Conservation (phyloP, 202 grass and related monocot species). For the Dendrocalamus latiflorus region DNA sequence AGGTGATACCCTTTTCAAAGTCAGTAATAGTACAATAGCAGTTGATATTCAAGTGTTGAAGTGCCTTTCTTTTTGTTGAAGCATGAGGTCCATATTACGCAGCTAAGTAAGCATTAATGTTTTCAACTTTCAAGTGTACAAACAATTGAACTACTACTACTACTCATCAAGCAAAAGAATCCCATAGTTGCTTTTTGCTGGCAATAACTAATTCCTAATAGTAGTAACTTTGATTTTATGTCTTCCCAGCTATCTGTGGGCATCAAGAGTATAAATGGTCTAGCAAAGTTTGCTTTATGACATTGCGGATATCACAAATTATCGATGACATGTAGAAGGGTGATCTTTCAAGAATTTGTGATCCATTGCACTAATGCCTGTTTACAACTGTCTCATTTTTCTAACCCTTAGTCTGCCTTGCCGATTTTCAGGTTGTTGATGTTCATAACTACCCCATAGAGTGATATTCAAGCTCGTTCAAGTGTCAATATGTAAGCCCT, state of each 20-base stretch:
- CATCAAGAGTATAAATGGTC: slow-evolving; percentile 9
- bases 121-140: slow-evolving; percentile 16
- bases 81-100: slow-evolving; percentile 4
- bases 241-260: slow-evolving; percentile 25
- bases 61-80: neutral
- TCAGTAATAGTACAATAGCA: neutral
- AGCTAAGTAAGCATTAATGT: slow-evolving; percentile 12
- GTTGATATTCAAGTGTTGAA: slow-evolving; percentile 8
- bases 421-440: neutral
- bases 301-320: neutral
- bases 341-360: neutral
- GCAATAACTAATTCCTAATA: slow-evolving; percentile 15
- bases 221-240: slow-evolving; percentile 18
- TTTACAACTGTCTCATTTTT: neutral
- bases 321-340: neutral
- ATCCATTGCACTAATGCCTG: neutral
- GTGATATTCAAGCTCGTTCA: neutral
- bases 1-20: neutral
- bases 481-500: neutral
- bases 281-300: slow-evolving; percentile 14
- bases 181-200: slow-evolving; percentile 21
- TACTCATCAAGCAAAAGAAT: slow-evolving; percentile 1
- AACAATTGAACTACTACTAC: neutral
- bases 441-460: neutral
- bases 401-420: neutral